A percentile compares a stretch with the other conserved stretches of the same genome.
Evolutionary conservation across 2,329 filamentous ascomycete species (phyloP).

Genomic region (Colletotrichum agaves): DNA sequence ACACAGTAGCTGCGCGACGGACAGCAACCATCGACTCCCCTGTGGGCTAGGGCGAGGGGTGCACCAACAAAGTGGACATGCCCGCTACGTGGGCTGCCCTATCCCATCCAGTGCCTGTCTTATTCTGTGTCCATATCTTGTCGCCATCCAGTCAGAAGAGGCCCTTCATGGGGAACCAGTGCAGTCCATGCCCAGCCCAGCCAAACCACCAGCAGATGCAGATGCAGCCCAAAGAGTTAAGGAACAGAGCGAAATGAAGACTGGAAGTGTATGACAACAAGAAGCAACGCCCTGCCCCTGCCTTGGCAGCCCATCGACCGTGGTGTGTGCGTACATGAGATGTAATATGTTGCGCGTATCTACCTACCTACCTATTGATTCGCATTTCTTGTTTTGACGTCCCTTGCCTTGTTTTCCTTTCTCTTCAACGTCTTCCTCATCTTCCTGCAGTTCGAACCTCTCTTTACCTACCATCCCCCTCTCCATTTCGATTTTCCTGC

Average conservation of each 20-base stretch:
- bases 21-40: not conserved
- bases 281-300: conserved; percentile 13
- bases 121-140: conserved; percentile 10
- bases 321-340: not conserved
- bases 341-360: not conserved
- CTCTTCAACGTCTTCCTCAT: not conserved
- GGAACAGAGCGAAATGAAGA: conserved; percentile 17
- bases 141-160: conserved; percentile 31
- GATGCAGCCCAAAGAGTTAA: conserved; percentile 20
- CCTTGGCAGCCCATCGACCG: conserved; percentile 30
- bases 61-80: conserved; percentile 33
- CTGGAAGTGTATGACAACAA: conserved; percentile 30
- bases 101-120: conserved; percentile 31
- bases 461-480: conserved; percentile 3
- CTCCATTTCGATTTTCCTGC: not conserved
- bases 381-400: conserved; percentile 13
- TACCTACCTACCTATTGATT: conserved; percentile 24
- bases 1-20: not conserved
- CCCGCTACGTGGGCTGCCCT: conserved; percentile 18
- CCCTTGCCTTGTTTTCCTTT: not conserved
- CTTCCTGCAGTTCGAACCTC: not conserved
- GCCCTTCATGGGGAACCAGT: not conserved
- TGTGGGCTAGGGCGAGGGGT: too few species aligned
- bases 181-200: conserved; percentile 16
- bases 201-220: conserved; percentile 10